These are phyloP conservation scores for Leccinum disarticulatum DNA, from an alignment of 768 basidiomycete genomes.

Conservation along the genomic window DNA sequence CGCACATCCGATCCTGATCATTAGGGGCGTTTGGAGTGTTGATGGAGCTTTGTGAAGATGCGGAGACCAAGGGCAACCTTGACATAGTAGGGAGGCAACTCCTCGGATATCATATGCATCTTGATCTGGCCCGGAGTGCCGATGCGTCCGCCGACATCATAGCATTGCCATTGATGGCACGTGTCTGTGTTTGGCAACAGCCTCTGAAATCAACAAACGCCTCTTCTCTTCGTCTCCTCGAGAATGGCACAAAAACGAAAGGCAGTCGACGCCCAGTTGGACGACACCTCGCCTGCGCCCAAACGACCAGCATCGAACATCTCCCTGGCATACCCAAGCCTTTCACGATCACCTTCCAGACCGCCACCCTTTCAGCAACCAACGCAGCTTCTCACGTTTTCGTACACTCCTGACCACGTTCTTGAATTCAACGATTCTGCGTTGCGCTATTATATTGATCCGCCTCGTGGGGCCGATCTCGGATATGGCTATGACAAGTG, in stretches of 20 bases:
- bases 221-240: not conserved
- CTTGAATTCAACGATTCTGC: conserved; percentile 69
- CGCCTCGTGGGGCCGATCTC: conserved; percentile 65
- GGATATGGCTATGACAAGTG: conserved; percentile 73
- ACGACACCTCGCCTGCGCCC: conserved; percentile 2
- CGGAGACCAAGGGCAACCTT: too few relatives aligned
- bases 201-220: conserved; percentile 21
- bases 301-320: conserved; percentile 1
- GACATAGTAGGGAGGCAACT: too few relatives aligned
- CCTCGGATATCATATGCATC: too few relatives aligned
- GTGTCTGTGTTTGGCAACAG: conserved; percentile 27
- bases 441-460: conserved; percentile 67
- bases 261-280: conserved; percentile 17
- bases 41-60: too few relatives aligned
- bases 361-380: conserved; percentile 66
- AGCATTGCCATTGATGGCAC: conserved; percentile 8
- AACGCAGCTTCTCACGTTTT: conserved; percentile 66
- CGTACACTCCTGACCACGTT: conserved; percentile 56
- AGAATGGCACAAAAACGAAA: conserved; percentile 32
- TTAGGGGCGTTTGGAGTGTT: too few relatives aligned
- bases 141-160: too few relatives aligned
- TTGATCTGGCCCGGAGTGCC: too few relatives aligned
- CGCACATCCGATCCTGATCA: too few relatives aligned
- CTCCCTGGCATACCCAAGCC: conserved; percentile 25
- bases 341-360: conserved; percentile 19